Percentiles rank a stretch among this genome's conserved stretches.
Conservation (phyloP, 2,329 filamentous ascomycete genomes). For the Penicillium palitans region DNA sequence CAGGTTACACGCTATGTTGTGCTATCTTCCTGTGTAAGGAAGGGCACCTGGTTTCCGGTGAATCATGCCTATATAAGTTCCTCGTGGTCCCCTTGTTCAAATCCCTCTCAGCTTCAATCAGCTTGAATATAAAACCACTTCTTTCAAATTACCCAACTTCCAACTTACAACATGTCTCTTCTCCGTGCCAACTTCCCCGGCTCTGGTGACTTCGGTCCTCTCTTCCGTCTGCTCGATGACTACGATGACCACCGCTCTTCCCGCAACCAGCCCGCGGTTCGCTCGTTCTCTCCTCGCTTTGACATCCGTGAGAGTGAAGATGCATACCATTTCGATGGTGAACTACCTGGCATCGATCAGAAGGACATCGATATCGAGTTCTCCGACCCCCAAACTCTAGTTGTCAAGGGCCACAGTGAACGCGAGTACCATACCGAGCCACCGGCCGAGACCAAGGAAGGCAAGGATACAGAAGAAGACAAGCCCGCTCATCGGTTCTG, state of each 20-base stretch:
- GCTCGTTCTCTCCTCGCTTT: constrained; percentile 47
- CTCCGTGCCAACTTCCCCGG: constrained; percentile 31
- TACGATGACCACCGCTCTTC: constrained; percentile 39
- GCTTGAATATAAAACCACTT: neutral
- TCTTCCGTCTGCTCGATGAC: constrained; percentile 51
- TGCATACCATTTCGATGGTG: constrained; percentile 50
- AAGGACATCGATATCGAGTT: constrained; percentile 52
- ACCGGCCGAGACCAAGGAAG: constrained; percentile 50
- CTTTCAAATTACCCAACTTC: neutral
- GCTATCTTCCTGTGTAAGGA: neutral
- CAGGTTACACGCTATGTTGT: neutral
- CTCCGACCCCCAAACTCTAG: constrained; percentile 48
- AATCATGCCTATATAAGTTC: neutral
- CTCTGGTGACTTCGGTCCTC: constrained; percentile 43
- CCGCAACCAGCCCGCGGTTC: constrained; percentile 21
- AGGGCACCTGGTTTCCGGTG: neutral
- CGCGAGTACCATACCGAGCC: constrained; percentile 40
- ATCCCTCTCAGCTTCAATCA: neutral
- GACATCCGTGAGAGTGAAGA: constrained; percentile 49
- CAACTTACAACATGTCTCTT: constrained; percentile 36
- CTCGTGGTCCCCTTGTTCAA: neutral
- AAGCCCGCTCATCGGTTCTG: constrained; percentile 53
- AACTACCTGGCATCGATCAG: constrained; percentile 50
- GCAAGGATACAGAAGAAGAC: constrained; percentile 21
- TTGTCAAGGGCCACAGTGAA: constrained; percentile 48